These are phyloP conservation scores for Sideroxylon spinosum DNA, from an alignment of 179 eudicot species.

Conservation along the genomic window DNA sequence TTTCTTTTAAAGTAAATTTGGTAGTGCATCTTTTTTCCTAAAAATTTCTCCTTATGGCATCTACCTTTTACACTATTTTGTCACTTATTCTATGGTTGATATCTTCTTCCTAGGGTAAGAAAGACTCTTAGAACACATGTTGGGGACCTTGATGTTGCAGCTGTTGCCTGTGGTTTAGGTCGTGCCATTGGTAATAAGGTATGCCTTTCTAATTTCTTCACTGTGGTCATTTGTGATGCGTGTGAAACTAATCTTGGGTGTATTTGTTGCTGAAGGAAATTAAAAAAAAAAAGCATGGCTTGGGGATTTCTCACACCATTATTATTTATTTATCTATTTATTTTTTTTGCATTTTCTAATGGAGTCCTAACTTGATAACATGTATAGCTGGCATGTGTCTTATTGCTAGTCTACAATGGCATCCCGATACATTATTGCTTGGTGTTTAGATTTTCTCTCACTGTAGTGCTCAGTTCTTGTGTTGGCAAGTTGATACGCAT, in stretches of 20 bases:
- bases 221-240: neutral
- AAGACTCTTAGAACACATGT: conserved; percentile 73
- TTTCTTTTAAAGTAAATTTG: too few species aligned
- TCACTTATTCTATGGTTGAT: conserved; percentile 4
- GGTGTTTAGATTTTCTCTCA: neutral
- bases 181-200: conserved; percentile 98
- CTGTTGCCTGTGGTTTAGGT: conserved; percentile 98
- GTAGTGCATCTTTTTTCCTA: too few species aligned
- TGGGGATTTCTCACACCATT: neutral
- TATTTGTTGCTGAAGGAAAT: conserved; percentile 7
- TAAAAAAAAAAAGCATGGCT: neutral
- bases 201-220: conserved; percentile 7
- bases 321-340: neutral
- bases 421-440: neutral
- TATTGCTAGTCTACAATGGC: neutral
- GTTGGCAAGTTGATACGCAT: too few species aligned
- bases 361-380: too few species aligned
- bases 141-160: conserved; percentile 95
- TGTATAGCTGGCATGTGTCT: neutral
- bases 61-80: conserved; percentile 6
- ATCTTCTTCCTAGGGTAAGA: conserved; percentile 63
- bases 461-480: neutral
- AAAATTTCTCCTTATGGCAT: neutral
- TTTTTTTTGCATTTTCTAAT: too few species aligned
- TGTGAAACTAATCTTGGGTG: neutral